These are phyloP conservation scores for Penicillium steckii DNA, from an alignment of 495 filamentous ascomycete species.

Conservation along the genomic window DNA sequence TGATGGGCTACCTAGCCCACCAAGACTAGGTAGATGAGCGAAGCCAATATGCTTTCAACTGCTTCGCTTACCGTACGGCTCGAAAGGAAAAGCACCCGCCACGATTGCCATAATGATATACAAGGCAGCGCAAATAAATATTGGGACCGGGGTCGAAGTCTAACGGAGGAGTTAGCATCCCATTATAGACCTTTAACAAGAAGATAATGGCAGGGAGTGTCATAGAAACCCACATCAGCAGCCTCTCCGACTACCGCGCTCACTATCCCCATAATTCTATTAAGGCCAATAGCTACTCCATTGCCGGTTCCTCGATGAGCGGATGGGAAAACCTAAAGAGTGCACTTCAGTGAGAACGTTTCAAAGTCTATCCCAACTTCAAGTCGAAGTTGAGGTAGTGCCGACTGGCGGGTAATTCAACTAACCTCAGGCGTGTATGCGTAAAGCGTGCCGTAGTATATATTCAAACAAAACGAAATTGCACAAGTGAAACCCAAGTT, in stretches of 20 bases:
- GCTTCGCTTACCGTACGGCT: slow-evolving; percentile 67
- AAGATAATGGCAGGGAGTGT: not conserved
- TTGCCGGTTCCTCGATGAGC: slow-evolving; percentile 71
- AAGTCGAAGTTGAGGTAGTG: too few relatives aligned
- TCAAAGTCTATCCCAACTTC: too few relatives aligned
- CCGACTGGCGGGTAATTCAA: too few relatives aligned
- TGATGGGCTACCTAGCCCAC: too few relatives aligned
- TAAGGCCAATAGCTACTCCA: slow-evolving; percentile 65
- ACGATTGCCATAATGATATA: slow-evolving; percentile 64
- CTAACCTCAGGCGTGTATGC: slow-evolving; percentile 53
- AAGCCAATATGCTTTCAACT: slow-evolving; percentile 35
- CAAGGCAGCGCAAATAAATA: slow-evolving; percentile 67
- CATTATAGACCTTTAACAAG: too few relatives aligned
- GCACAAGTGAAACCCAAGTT: slow-evolving; percentile 65
- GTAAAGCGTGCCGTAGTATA: slow-evolving; percentile 73
- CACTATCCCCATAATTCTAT: slow-evolving; percentile 72
- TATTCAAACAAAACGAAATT: slow-evolving; percentile 65
- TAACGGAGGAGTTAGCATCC: not conserved
- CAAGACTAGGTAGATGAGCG: too few relatives aligned
- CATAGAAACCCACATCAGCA: slow-evolving; percentile 39
- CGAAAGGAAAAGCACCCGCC: slow-evolving; percentile 63
- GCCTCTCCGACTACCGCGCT: slow-evolving; percentile 62
- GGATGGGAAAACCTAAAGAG: slow-evolving; percentile 52
- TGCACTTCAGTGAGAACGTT: too few relatives aligned
- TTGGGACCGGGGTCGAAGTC: slow-evolving; percentile 59